Conservation (phyloP, 2,329 filamentous ascomycete species). For the Aspergillus carbonarius region DNA sequence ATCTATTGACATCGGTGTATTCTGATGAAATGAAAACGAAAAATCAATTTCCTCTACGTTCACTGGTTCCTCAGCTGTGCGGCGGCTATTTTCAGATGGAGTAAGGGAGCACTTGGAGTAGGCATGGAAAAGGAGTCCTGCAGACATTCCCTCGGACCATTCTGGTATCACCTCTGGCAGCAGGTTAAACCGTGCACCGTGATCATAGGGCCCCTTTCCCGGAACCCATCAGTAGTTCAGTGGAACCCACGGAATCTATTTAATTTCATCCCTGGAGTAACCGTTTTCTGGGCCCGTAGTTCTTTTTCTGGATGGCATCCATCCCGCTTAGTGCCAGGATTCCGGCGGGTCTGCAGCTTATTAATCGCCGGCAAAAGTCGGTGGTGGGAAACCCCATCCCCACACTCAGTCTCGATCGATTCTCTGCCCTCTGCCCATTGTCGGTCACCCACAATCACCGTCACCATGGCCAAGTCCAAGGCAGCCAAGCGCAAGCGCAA, state of each 20-base stretch:
- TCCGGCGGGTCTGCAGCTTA: not conserved
- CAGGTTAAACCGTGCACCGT: no score
- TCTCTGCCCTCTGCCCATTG: not conserved
- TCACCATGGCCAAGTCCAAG: constrained; percentile 30
- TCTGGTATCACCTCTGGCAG: no score
- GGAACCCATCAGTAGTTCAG: no score
- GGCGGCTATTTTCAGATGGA: no score
- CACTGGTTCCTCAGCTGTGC: not conserved
- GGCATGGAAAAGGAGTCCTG: no score
- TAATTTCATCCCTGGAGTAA: not conserved
- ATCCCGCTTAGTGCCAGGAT: not conserved
- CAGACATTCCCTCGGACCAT: no score
- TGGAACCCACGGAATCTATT: no score
- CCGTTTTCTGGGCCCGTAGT: not conserved
- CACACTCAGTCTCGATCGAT: not conserved
- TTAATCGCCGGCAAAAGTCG: not conserved
- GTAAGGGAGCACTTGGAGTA: no score
- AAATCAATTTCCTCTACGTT: constrained; percentile 65
- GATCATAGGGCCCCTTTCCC: no score
- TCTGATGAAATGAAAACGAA: constrained; percentile 61
- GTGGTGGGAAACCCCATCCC: not conserved
- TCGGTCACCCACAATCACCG: not conserved
- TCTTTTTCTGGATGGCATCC: not conserved
- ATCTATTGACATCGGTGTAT: constrained; percentile 26
- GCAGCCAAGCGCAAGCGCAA: constrained; percentile 33